Evolutionary conservation across 768 basidiomycete genomes (phyloP).

Genomic region (Trametes cingulata): DNA sequence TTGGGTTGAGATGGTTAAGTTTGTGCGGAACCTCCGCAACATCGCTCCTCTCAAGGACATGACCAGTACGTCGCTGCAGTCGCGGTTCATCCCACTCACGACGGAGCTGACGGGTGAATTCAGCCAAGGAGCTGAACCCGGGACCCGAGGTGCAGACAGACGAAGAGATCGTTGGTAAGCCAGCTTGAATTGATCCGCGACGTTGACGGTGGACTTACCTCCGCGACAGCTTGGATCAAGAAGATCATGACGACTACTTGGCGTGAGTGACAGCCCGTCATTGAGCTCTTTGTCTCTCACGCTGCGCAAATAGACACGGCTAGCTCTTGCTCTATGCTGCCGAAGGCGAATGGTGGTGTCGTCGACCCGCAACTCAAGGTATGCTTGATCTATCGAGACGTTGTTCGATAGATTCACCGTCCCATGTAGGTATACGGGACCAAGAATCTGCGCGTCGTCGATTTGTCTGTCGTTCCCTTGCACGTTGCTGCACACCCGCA

Average conservation of each 20-base stretch:
- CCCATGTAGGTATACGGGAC: constrained; percentile 54
- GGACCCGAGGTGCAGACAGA: constrained; percentile 33
- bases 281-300: neutral
- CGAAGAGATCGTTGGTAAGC: constrained; percentile 27
- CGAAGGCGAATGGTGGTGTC: constrained; percentile 50
- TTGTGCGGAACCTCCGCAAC: constrained; percentile 26
- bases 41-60: constrained; percentile 30
- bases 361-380: constrained; percentile 51
- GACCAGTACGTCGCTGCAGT: constrained; percentile 24
- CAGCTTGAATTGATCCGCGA: no score
- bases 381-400: neutral
- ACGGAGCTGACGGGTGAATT: neutral
- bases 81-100: no score
- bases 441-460: constrained; percentile 54
- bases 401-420: neutral
- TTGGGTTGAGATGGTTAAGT: constrained; percentile 34
- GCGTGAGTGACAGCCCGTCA: constrained; percentile 19
- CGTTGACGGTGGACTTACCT: no score
- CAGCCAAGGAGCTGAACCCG: constrained; percentile 34
- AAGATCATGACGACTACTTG: constrained; percentile 22
- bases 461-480: constrained; percentile 54
- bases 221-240: constrained; percentile 29
- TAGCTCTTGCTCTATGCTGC: constrained; percentile 56
- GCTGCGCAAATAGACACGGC: constrained; percentile 39
- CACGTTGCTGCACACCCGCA: constrained; percentile 51